A percentile compares a stretch with the other conserved stretches of the same genome.
phyloP scores from a whole-genome alignment of 2,329 filamentous ascomycete genomes.

The Paracorniculantispora psalliotae region DNA sequence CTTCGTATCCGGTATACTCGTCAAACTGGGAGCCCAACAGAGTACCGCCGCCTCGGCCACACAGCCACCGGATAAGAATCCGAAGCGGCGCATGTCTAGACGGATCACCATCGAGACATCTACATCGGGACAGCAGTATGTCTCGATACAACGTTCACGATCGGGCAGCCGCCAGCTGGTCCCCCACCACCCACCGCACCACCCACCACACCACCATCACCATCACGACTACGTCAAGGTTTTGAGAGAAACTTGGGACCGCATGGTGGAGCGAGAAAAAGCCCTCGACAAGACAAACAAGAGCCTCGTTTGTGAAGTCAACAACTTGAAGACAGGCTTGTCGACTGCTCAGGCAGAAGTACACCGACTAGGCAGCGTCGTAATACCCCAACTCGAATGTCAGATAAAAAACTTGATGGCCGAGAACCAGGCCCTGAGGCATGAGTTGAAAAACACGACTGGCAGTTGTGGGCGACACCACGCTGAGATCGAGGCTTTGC shows the following conservation, averaged over 20 bases:
- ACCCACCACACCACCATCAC: conserved; percentile 23
- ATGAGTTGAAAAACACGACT: conserved; percentile 30
- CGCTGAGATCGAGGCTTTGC: conserved; percentile 29
- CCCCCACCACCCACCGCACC: conserved; percentile 26
- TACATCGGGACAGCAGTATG: conserved; percentile 31
- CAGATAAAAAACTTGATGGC: conserved; percentile 31
- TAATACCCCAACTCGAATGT: conserved; percentile 33
- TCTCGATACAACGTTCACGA: conserved; percentile 35
- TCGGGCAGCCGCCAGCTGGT: conserved; percentile 24
- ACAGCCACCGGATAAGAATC: not conserved
- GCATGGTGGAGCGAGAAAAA: conserved; percentile 32
- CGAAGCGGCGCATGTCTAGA: conserved; percentile 27
- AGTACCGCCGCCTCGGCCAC: conserved; percentile 11
- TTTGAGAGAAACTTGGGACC: conserved; percentile 32
- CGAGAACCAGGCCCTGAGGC: conserved; percentile 37
- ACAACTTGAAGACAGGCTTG: conserved; percentile 31
- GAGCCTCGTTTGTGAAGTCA: conserved; percentile 27
- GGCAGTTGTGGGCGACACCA: conserved; percentile 27
- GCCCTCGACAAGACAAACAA: conserved; percentile 32
- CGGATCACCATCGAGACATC: conserved; percentile 33
- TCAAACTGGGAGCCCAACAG: conserved; percentile 15
- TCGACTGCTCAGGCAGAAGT: conserved; percentile 31
- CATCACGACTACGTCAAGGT: conserved; percentile 33
- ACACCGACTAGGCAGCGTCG: conserved; percentile 27
- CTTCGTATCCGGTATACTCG: conserved; percentile 8